A percentile compares a stretch with the other conserved stretches of the same genome.
phyloP scores from a whole-genome alignment of 2,329 filamentous ascomycete genomes.

The Epichloe hybrida region DNA sequence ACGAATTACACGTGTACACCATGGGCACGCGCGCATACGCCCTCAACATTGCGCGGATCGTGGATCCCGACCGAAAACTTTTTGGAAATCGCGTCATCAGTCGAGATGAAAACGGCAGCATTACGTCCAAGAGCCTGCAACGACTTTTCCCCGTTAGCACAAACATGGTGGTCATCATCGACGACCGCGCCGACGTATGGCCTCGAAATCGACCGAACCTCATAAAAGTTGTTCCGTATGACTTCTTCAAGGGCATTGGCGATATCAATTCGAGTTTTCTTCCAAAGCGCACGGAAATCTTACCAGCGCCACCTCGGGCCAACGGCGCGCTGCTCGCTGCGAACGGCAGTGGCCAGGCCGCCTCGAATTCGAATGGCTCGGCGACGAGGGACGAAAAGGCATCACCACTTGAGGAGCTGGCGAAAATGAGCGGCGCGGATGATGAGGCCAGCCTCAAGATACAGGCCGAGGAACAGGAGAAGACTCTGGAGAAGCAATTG shows the following conservation, averaged over 20 bases:
- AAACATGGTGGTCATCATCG: constrained; percentile 98
- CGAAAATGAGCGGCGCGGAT: constrained; percentile 61
- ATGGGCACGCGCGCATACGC: constrained; percentile 99
- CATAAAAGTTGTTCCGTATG: constrained; percentile 88
- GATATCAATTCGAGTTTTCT: constrained; percentile 98
- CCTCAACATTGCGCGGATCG: constrained; percentile 77
- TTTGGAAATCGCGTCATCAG: constrained; percentile 94
- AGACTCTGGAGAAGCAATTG: constrained; percentile 75
- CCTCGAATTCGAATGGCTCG: background rate
- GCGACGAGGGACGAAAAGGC: constrained; percentile 13
- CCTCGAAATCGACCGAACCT: constrained; percentile 78
- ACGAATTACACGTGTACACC: constrained; percentile 95
- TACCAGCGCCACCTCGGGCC: constrained; percentile 19
- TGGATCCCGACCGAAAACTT: constrained; percentile 77
- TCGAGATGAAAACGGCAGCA: constrained; percentile 89
- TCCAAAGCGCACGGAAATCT: constrained; percentile 55
- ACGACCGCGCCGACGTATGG: constrained; percentile 95
- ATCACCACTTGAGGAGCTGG: constrained; percentile 55
- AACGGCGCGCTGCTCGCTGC: constrained; percentile 10
- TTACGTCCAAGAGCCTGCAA: constrained; percentile 80
- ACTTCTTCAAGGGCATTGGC: constrained; percentile 95
- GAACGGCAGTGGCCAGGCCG: background rate
- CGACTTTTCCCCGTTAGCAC: constrained; percentile 91
- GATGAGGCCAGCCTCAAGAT: constrained; percentile 55
- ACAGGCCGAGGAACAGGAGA: constrained; percentile 76